phyloP scores from a whole-genome alignment of 75 land plant genomes.

The Selaginella tamariscina region DNA sequence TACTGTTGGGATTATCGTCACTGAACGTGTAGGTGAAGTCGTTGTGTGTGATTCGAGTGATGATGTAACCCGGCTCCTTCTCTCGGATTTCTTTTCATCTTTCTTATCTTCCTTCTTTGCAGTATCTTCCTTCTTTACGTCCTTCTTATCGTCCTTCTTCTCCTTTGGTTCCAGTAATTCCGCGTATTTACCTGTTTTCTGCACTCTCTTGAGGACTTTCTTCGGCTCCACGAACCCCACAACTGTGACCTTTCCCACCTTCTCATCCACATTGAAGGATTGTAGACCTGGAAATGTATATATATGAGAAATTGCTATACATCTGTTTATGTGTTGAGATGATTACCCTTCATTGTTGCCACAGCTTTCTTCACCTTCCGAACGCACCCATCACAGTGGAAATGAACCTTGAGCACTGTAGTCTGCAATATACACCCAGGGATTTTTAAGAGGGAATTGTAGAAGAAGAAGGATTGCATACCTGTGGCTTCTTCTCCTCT shows the following conservation, averaged over 20 bases:
- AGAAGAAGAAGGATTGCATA: not conserved
- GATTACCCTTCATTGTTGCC: not conserved
- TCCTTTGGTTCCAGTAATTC: not conserved
- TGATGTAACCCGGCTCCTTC: not conserved
- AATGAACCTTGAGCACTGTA: not conserved
- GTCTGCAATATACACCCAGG: not conserved
- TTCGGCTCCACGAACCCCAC: slow-evolving; percentile 5
- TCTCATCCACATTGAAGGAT: not conserved
- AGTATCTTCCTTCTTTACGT: not conserved
- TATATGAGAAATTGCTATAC: not conserved
- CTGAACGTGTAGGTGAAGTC: not conserved
- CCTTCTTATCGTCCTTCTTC: not conserved
- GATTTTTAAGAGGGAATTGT: not conserved
- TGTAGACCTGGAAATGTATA: not conserved
- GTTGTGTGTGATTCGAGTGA: not conserved
- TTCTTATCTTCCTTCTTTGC: not conserved
- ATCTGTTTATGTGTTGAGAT: not conserved
- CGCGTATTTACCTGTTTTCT: slow-evolving; percentile 7
- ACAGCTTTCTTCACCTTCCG: not conserved
- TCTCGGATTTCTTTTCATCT: not conserved
- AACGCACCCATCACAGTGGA: not conserved
- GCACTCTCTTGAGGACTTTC: slow-evolving; percentile 12
- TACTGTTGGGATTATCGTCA: not conserved
- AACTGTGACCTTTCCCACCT: slow-evolving; percentile 1
- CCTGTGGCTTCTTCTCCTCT: slow-evolving; percentile 12